Percentiles rank a stretch among this genome's conserved stretches.
These are phyloP conservation scores for Phytophthora aleatoria DNA, from an alignment of 352 stramenopile genomes.

Conservation along the genomic window DNA sequence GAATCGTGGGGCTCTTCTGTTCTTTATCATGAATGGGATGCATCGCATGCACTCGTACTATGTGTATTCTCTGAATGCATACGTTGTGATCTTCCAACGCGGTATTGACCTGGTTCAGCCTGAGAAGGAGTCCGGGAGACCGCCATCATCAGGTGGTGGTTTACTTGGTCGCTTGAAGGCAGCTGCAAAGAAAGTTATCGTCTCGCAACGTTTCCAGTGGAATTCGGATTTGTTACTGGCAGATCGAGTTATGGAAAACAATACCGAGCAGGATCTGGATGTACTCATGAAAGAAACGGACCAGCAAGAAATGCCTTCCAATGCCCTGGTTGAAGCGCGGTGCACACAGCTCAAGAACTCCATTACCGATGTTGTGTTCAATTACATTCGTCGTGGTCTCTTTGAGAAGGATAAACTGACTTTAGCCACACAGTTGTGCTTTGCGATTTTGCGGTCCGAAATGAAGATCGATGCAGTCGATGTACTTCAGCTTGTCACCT, in stretches of 20 bases:
- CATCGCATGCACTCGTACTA: slow-evolving; percentile 95
- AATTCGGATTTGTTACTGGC: slow-evolving; percentile 83
- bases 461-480: slow-evolving; percentile 58
- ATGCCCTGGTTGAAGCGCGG: slow-evolving; percentile 53
- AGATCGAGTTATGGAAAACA: slow-evolving; percentile 62
- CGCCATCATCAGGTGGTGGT: slow-evolving; percentile 29
- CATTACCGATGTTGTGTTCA: slow-evolving; percentile 92
- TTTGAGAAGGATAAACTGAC: slow-evolving; percentile 95
- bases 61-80: slow-evolving; percentile 95
- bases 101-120: slow-evolving; percentile 91
- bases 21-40: slow-evolving; percentile 95
- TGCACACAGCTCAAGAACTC: slow-evolving; percentile 65
- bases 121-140: slow-evolving; percentile 34
- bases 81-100: slow-evolving; percentile 95
- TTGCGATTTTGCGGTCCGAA: slow-evolving; percentile 90
- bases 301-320: slow-evolving; percentile 62
- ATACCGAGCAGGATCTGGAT: slow-evolving; percentile 65
- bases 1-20: slow-evolving; percentile 91
- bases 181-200: slow-evolving; percentile 85
- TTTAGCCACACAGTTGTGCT: slow-evolving; percentile 91
- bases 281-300: slow-evolving; percentile 65
- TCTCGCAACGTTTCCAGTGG: slow-evolving; percentile 87
- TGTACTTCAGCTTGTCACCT: slow-evolving; percentile 81
- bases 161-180: slow-evolving; percentile 72
- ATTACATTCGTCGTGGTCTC: slow-evolving; percentile 94